Percentiles rank a stretch among this genome's conserved stretches.
These are phyloP conservation scores for Myrmaecium sp. DNA, from an alignment of 2,329 filamentous ascomycete species.

Conservation along the genomic window DNA sequence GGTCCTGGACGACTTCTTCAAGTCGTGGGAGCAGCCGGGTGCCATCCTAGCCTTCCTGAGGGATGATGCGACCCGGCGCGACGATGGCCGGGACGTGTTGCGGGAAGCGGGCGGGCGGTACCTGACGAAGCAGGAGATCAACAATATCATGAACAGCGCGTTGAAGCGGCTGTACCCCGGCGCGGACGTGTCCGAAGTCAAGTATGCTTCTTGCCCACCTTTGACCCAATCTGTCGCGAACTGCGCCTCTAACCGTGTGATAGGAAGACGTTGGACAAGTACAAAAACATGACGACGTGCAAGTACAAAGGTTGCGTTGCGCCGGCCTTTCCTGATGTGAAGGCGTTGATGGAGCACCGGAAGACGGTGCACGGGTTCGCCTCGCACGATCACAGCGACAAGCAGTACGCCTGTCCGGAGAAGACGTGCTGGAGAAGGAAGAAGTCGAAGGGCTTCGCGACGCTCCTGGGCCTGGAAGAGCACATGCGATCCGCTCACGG, in stretches of 20 bases:
- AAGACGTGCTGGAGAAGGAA: slow-evolving; percentile 8
- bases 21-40: slow-evolving; percentile 9
- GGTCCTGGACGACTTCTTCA: slow-evolving; percentile 9
- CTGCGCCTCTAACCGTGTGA: neutral
- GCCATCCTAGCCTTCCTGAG: slow-evolving; percentile 9
- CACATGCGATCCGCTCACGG: slow-evolving; percentile 7
- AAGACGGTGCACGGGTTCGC: slow-evolving; percentile 8
- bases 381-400: slow-evolving; percentile 8
- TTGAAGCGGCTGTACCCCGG: slow-evolving; percentile 8
- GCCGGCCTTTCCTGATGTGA: slow-evolving; percentile 7
- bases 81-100: slow-evolving; percentile 5
- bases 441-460: slow-evolving; percentile 9
- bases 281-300: slow-evolving; percentile 9
- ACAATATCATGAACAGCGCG: slow-evolving; percentile 9
- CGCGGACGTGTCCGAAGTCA: slow-evolving; percentile 6
- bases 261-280: slow-evolving; percentile 9
- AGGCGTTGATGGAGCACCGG: slow-evolving; percentile 7
- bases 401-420: slow-evolving; percentile 7
- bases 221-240: neutral
- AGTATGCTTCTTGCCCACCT: slow-evolving; percentile 2
- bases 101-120: slow-evolving; percentile 9
- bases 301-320: slow-evolving; percentile 9
- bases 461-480: slow-evolving; percentile 6
- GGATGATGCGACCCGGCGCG: slow-evolving; percentile 5
- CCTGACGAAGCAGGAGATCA: slow-evolving; percentile 8